Conservation (phyloP, 169 alveolate species). For the Eimeria acervulina region DNA sequence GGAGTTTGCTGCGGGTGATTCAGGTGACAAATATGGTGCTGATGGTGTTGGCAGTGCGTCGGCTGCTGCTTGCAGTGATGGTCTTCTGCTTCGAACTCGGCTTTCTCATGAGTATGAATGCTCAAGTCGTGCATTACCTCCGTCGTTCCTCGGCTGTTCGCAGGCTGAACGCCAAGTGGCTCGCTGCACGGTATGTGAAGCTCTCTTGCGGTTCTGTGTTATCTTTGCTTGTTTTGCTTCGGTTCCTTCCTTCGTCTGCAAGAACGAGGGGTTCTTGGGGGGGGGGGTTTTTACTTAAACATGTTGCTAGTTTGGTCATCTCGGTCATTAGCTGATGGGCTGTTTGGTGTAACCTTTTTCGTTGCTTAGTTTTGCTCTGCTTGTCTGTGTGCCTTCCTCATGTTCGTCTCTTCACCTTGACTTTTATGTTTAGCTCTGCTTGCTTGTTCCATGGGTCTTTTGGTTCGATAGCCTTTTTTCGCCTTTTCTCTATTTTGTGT, state of each 20-base stretch:
- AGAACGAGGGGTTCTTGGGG: too few relatives aligned
- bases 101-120: conserved; percentile 81
- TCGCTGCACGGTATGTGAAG: conserved; percentile 17
- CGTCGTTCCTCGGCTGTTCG: conserved; percentile 60
- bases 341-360: not conserved
- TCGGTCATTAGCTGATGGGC: not conserved
- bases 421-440: not conserved
- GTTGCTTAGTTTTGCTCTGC: not conserved
- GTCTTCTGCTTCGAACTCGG: conserved; percentile 80
- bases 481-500: not conserved
- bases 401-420: not conserved
- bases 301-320: not conserved
- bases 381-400: not conserved
- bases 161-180: conserved; percentile 79
- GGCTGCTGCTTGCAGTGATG: conserved; percentile 74
- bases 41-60: conserved; percentile 71
- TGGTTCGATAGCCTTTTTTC: not conserved
- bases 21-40: conserved; percentile 47
- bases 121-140: conserved; percentile 65
- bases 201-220: not conserved
- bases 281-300: too few relatives aligned
- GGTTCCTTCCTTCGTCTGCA: not conserved
- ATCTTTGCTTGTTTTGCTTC: not conserved
- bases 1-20: not conserved
- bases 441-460: not conserved